Base-by-base conservation (phyloP, 768 basidiomycete genomes). In the Russula lepida region DNA sequence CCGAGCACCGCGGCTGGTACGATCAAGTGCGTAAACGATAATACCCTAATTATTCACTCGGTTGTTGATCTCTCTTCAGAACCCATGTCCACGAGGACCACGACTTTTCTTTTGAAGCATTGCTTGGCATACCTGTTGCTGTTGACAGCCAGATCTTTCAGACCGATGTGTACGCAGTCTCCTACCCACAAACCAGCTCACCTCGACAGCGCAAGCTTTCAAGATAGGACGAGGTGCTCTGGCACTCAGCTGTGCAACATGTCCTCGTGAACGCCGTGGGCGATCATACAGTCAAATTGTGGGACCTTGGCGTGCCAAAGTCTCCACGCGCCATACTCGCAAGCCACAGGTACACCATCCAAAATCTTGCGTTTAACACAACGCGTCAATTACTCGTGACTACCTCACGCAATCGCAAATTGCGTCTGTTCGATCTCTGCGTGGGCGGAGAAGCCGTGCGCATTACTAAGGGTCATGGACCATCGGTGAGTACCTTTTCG, bases 1-100 rank as follows among this genome's bases (percentile, higher is more conserved):
- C 95, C 95, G 0, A 94, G 91, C 69, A 93, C 91, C 0, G 95
- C 95, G 19, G 94, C 95, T 8, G 94, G 95, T 39, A 94, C 93
- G 12, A n/a, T n/a, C n/a, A n/a, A n/a, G n/a, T n/a, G n/a, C n/a
- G n/a, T n/a, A n/a, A n/a, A n/a, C n/a, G n/a, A n/a, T n/a, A n/a
- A n/a, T n/a, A n/a, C n/a, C n/a, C n/a, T n/a, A n/a, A n/a, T n/a
- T n/a, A n/a, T n/a, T 37, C 21, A 0, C 32, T 62, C 53, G 28
- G 41, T 39, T 21, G n/a, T 15, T 52, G 41, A 51, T 21, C 21
- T 19, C 21, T 17, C 32, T 47, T 1, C 69, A 92, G 92, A 71
- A 78, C 85, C 0, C 82, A 98, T 13, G 86, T 90, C 15, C 81
- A 85, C 64, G 77, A 80, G n/a, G n/a, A n/a, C n/a, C n/a, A n/a